Conservation (phyloP, 2,329 filamentous ascomycete genomes). For the Colletotrichum lini region DNA sequence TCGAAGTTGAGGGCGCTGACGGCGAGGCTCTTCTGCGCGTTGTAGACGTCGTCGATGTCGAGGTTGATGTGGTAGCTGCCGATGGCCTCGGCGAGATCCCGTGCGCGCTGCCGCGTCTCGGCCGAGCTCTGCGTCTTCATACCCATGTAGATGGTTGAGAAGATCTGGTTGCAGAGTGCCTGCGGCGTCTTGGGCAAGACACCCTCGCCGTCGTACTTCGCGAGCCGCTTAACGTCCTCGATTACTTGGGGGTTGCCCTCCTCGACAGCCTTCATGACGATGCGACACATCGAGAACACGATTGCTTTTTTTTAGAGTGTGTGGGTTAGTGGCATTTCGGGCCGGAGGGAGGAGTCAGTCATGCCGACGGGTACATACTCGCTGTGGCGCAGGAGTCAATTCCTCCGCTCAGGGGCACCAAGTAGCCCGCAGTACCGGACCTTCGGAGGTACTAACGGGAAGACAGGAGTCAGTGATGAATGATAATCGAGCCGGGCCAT, state of each 20-base stretch:
- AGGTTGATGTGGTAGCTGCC: slow-evolving; percentile 81
- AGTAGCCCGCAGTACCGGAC: slow-evolving; percentile 62
- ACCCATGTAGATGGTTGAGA: slow-evolving; percentile 77
- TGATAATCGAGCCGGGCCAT: not conserved
- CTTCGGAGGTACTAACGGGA: slow-evolving; percentile 32
- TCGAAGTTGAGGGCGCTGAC: slow-evolving; percentile 71
- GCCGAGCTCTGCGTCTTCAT: slow-evolving; percentile 75
- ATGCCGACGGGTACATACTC: slow-evolving; percentile 9
- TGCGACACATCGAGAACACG: slow-evolving; percentile 65
- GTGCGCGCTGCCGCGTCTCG: slow-evolving; percentile 78
- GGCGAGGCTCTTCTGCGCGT: slow-evolving; percentile 73
- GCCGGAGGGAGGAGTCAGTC: not conserved
- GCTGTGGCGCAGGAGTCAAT: slow-evolving; percentile 72
- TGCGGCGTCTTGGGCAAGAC: slow-evolving; percentile 67
- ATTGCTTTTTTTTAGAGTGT: slow-evolving; percentile 44
- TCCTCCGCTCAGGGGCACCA: slow-evolving; percentile 68
- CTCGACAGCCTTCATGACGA: slow-evolving; percentile 68
- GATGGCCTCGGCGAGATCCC: slow-evolving; percentile 72
- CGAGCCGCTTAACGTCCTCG: slow-evolving; percentile 55
- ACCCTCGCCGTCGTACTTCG: slow-evolving; percentile 45
- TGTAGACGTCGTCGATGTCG: slow-evolving; percentile 79
- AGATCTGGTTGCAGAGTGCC: slow-evolving; percentile 64
- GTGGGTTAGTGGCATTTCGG: not conserved
- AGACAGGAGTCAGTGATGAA: slow-evolving; percentile 10
- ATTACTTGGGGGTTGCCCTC: slow-evolving; percentile 56